phyloP scores from a whole-genome alignment of 495 filamentous ascomycete genomes.

The Chaetomium cochliodes region DNA sequence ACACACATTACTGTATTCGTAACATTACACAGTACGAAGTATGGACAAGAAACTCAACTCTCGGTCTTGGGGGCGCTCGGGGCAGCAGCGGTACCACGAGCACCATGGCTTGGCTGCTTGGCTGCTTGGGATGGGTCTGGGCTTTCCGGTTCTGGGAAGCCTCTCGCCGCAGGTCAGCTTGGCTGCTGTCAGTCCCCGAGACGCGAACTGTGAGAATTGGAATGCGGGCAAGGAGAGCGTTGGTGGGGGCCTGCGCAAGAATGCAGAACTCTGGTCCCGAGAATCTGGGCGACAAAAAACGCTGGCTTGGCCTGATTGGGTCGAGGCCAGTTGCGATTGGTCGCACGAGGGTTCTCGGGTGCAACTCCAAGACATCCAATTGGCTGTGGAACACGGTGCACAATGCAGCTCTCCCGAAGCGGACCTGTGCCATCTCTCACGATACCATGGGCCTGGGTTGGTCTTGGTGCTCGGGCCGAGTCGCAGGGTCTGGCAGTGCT shows the following conservation, averaged over 20 bases:
- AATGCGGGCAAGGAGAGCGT: background rate
- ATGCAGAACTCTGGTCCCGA: slow-evolving; percentile 9
- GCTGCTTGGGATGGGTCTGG: background rate
- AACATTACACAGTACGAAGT: no score
- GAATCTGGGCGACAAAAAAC: slow-evolving; percentile 15
- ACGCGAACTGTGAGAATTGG: background rate
- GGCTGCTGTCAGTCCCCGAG: background rate
- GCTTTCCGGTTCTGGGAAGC: background rate
- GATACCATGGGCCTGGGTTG: slow-evolving; percentile 2
- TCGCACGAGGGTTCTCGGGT: background rate
- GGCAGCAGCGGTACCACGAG: background rate
- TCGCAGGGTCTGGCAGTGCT: background rate
- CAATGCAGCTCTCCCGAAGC: slow-evolving; percentile 1
- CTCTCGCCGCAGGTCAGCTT: background rate
- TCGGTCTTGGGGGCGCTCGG: no score
- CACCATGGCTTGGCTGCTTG: background rate
- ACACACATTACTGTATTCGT: no score
- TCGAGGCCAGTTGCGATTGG: slow-evolving; percentile 9
- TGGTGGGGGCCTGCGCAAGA: slow-evolving; percentile 19
- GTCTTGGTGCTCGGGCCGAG: slow-evolving; percentile 7
- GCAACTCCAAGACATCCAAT: background rate
- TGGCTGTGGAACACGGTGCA: background rate
- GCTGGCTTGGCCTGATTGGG: background rate
- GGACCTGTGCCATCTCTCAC: background rate
- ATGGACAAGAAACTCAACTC: no score